Conservation (phyloP, 2,329 filamentous ascomycete genomes). For the Ophidiomyces ophidiicola region DNA sequence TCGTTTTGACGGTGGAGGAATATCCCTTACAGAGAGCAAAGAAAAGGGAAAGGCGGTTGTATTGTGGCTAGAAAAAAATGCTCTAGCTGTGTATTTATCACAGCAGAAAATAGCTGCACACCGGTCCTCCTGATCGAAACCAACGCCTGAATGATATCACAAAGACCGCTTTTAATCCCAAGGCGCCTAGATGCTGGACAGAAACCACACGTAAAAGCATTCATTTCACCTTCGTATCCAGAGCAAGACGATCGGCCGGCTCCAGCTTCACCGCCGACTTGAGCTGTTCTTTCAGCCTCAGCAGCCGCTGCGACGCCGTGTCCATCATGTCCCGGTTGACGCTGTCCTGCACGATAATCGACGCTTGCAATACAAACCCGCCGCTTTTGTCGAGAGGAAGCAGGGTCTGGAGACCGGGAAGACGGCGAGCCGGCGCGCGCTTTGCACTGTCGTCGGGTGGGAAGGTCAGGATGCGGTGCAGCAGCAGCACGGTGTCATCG, state of each 20-base stretch:
- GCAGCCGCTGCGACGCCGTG: constrained; percentile 43
- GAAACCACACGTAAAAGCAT: constrained; percentile 17
- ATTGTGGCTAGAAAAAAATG: too few relatives aligned
- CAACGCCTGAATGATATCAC: too few relatives aligned
- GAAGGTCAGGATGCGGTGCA: constrained; percentile 44
- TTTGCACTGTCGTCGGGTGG: constrained; percentile 26
- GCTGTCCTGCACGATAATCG: constrained; percentile 45
- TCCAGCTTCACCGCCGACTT: constrained; percentile 45
- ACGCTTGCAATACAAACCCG: constrained; percentile 47
- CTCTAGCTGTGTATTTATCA: too few relatives aligned
- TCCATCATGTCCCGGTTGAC: constrained; percentile 44
- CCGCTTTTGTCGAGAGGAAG: constrained; percentile 44
- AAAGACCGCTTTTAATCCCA: too few relatives aligned
- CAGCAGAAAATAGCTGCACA: too few relatives aligned
- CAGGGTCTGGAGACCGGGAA: constrained; percentile 37
- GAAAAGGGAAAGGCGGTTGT: too few relatives aligned
- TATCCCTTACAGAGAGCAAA: too few relatives aligned
- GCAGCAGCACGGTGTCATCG: constrained; percentile 44
- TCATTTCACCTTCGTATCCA: constrained; percentile 50
- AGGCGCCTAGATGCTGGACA: constrained; percentile 11
- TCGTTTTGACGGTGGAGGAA: too few relatives aligned
- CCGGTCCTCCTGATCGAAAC: too few relatives aligned
- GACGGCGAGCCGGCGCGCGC: constrained; percentile 24
- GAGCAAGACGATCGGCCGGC: constrained; percentile 45
- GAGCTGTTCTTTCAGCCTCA: constrained; percentile 43